phyloP scores from a whole-genome alignment of 768 basidiomycete genomes.

The Suillus spraguei region DNA sequence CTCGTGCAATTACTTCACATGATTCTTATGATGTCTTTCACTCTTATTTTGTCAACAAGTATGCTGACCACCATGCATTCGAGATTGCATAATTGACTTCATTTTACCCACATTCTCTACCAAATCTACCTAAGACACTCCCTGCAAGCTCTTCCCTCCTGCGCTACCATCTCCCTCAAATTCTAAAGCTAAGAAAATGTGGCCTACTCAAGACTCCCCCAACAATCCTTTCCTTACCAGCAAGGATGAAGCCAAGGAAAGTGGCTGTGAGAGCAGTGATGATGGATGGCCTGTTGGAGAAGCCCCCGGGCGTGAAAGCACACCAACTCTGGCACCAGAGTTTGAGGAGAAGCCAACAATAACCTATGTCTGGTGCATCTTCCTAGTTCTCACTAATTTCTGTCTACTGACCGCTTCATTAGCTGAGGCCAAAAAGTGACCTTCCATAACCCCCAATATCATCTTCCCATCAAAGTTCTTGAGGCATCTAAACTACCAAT shows the following conservation, averaged over 20 bases:
- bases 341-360: slow-evolving; percentile 60
- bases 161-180: slow-evolving; percentile 32
- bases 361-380: slow-evolving; percentile 72
- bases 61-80: background rate
- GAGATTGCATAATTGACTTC: background rate
- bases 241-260: slow-evolving; percentile 27
- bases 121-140: slow-evolving; percentile 25
- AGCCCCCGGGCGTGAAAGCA: slow-evolving; percentile 35
- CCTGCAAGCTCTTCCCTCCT: slow-evolving; percentile 21
- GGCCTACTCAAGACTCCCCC: slow-evolving; percentile 61
- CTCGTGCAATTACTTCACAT: background rate
- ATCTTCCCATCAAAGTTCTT: slow-evolving; percentile 43
- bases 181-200: slow-evolving; percentile 35
- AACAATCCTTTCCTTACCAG: slow-evolving; percentile 70
- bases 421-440: slow-evolving; percentile 70
- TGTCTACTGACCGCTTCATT: slow-evolving; percentile 12
- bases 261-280: slow-evolving; percentile 35
- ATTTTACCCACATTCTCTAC: slow-evolving; percentile 4
- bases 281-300: slow-evolving; percentile 37
- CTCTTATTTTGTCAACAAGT: slow-evolving; percentile 13
- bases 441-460: slow-evolving; percentile 66
- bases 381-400: background rate
- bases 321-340: slow-evolving; percentile 36
- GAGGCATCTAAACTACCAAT: slow-evolving; percentile 55
- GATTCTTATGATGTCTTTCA: slow-evolving; percentile 6